Evolutionary conservation across 2,329 filamentous ascomycete genomes (phyloP).

Genomic region (Fusarium sp.): DNA sequence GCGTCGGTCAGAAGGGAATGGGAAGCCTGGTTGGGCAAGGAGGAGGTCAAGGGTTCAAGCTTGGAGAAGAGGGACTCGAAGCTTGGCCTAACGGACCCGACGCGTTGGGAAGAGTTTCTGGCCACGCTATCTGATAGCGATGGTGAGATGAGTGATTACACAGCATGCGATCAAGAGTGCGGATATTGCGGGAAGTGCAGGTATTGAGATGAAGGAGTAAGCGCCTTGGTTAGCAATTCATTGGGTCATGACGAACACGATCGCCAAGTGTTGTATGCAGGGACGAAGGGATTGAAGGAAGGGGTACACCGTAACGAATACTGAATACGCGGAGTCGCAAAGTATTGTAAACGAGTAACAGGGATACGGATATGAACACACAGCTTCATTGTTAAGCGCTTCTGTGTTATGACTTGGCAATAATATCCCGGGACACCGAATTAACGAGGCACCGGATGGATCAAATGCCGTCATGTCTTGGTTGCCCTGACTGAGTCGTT

Average conservation of each 20-base stretch:
- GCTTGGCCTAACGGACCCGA: not conserved
- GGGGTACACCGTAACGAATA: not conserved
- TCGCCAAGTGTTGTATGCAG: not conserved
- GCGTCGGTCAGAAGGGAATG: constrained; percentile 36
- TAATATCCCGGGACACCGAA: not conserved
- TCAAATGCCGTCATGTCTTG: not conserved
- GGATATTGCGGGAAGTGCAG: constrained; percentile 45
- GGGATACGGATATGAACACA: not conserved
- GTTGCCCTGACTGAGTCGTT: not conserved
- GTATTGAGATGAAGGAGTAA: constrained; percentile 10
- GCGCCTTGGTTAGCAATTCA: not conserved
- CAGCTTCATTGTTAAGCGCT: not conserved
- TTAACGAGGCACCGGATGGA: not conserved
- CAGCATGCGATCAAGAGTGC: constrained; percentile 46
- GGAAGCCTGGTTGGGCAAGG: constrained; percentile 38
- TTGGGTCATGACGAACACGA: not conserved
- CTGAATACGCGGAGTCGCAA: not conserved
- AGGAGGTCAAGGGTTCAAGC: not conserved
- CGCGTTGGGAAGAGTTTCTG: constrained; percentile 8
- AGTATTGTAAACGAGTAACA: not conserved
- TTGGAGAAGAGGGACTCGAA: constrained; percentile 3
- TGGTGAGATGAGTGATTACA: constrained; percentile 31
- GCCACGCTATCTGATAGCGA: constrained; percentile 25
- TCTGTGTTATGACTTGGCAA: not conserved
- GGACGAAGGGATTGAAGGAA: not conserved